Evolutionary conservation across 2,329 filamentous ascomycete species (phyloP).

Genomic region (Penicillium sp.): DNA sequence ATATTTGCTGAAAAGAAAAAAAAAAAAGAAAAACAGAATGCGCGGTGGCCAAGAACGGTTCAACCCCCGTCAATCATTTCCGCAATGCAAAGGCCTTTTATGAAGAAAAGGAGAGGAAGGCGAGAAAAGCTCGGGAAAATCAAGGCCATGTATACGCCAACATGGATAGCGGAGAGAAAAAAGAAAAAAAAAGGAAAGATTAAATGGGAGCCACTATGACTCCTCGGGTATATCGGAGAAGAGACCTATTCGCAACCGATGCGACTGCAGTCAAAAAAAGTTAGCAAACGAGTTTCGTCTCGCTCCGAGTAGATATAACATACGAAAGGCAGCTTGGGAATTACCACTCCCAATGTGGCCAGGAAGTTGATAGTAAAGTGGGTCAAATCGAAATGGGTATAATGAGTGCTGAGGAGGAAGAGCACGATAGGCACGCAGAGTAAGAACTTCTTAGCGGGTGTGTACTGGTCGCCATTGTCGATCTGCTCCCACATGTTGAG

Average conservation of each 20-base stretch:
- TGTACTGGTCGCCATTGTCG: constrained; percentile 98
- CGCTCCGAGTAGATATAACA: constrained; percentile 41
- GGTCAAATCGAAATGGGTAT: constrained; percentile 94
- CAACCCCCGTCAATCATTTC: constrained; percentile 15
- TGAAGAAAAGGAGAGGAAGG: constrained; percentile 13
- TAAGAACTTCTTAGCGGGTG: constrained; percentile 96
- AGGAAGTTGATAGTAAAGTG: constrained; percentile 98
- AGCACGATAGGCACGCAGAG: constrained; percentile 90
- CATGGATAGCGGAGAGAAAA: constrained; percentile 16
- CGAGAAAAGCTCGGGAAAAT: constrained; percentile 12
- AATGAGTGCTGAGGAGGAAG: constrained; percentile 96
- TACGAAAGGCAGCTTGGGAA: constrained; percentile 94
- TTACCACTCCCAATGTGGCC: constrained; percentile 86
- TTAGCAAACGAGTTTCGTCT: constrained; percentile 20
- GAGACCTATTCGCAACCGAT: constrained; percentile 72
- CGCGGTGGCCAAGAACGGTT: constrained; percentile 18
- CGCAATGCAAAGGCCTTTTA: constrained; percentile 24
- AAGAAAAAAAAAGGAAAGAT: constrained; percentile 10
- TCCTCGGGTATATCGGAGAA: constrained; percentile 70
- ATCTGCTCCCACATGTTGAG: constrained; percentile 99
- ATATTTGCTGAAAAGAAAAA: constrained; percentile 22
- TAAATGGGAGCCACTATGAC: constrained; percentile 27
- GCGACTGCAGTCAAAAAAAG: constrained; percentile 57
- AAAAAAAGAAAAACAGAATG: constrained; percentile 6
- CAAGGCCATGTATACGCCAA: constrained; percentile 20